phyloP scores from a whole-genome alignment of 306 rosid genomes.

The Fagus crenata region DNA sequence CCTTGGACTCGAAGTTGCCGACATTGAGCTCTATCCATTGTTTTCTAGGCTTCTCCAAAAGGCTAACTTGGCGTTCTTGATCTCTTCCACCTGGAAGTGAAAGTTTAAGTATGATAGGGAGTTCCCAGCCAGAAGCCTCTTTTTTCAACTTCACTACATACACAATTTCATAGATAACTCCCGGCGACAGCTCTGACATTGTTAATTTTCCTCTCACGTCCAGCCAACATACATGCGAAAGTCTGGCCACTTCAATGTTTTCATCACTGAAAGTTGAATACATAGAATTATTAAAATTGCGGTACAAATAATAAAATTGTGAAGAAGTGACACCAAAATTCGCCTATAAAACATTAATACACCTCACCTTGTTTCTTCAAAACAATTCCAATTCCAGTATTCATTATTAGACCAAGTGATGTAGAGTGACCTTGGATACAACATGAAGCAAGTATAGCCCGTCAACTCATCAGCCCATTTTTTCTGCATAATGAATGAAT shows the following conservation, averaged over 20 bases:
- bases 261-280: slow-evolving; percentile 1
- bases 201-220: slow-evolving; percentile 16
- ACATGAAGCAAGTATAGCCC: neutral
- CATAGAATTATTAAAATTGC: too few relatives aligned
- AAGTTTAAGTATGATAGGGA: slow-evolving; percentile 9
- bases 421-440: slow-evolving; percentile 10
- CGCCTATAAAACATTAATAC: too few relatives aligned
- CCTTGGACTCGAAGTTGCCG: neutral
- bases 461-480: slow-evolving; percentile 13
- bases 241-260: slow-evolving; percentile 22
- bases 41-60: slow-evolving; percentile 1
- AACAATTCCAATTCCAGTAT: slow-evolving; percentile 19
- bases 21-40: slow-evolving; percentile 7
- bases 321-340: neutral
- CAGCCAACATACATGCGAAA: neutral
- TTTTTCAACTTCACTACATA: slow-evolving; percentile 18
- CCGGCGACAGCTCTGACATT: slow-evolving; percentile 21
- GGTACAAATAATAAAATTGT: too few relatives aligned
- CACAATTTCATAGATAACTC: slow-evolving; percentile 20
- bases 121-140: slow-evolving; percentile 27
- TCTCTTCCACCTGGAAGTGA: neutral
- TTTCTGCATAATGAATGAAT: slow-evolving; percentile 11
- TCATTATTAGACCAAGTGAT: neutral
- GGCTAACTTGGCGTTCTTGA: neutral
- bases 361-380: slow-evolving; percentile 7